A percentile compares a stretch with the other conserved stretches of the same genome.
Conservation (phyloP, 192 early-diverging fungal species). For the Geosiphon pyriformis region DNA sequence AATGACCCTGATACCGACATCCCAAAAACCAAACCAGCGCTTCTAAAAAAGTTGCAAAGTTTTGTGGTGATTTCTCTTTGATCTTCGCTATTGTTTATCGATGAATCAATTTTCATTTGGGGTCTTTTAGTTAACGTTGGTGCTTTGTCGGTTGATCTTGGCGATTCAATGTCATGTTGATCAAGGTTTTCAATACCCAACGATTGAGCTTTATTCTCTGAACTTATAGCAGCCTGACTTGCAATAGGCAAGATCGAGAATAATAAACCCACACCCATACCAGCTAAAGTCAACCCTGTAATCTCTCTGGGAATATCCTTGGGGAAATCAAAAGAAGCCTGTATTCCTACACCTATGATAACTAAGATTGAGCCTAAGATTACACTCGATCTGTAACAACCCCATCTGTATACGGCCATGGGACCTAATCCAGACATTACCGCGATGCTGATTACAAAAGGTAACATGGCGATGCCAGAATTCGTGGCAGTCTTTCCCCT, state of each 20-base stretch:
- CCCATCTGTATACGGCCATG: not conserved
- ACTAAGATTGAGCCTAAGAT: not conserved
- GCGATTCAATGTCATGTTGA: not conserved
- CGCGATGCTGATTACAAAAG: slow-evolving; percentile 4
- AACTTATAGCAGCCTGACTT: not conserved
- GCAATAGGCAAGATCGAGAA: slow-evolving; percentile 1
- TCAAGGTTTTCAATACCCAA: not conserved
- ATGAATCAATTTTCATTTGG: not conserved
- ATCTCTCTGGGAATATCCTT: not conserved
- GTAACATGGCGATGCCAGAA: slow-evolving; percentile 7
- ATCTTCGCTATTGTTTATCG: not conserved
- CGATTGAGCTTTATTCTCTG: not conserved
- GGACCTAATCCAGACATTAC: not conserved
- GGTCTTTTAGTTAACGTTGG: not conserved
- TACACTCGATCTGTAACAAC: not conserved
- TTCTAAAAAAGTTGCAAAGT: slow-evolving; percentile 19
- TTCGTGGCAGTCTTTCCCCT: not conserved
- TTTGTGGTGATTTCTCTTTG: not conserved
- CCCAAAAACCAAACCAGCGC: not conserved
- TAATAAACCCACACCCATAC: slow-evolving; percentile 13
- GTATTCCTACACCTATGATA: slow-evolving; percentile 2
- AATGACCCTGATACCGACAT: slow-evolving; percentile 16
- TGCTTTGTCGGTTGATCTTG: not conserved
- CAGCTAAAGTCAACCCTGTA: slow-evolving; percentile 1
- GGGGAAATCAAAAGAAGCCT: not conserved